These are phyloP conservation scores for Trichoderma guizhouense DNA, from an alignment of 2,329 filamentous ascomycete genomes.

Conservation along the genomic window DNA sequence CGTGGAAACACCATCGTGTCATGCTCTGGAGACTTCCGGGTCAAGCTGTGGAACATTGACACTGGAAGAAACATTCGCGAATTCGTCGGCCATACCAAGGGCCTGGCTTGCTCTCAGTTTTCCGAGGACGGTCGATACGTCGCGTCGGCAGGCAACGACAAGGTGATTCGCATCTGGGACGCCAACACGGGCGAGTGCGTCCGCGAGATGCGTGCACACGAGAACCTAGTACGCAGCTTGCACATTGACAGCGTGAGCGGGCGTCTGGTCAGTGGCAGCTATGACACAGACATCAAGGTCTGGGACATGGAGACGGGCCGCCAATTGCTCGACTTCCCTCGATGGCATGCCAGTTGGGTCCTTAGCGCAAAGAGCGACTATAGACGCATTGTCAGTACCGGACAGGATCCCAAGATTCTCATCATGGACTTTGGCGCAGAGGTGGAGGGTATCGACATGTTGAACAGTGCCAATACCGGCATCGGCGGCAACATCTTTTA, in stretches of 20 bases:
- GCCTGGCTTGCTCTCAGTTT: constrained; percentile 93
- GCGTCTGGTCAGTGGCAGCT: constrained; percentile 85
- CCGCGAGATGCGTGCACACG: constrained; percentile 76
- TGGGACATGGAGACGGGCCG: constrained; percentile 81
- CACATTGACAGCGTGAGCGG: constrained; percentile 86
- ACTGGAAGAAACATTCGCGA: constrained; percentile 86
- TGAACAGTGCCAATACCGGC: constrained; percentile 44
- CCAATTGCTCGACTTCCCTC: constrained; percentile 79
- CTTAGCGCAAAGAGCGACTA: constrained; percentile 95
- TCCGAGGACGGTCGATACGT: constrained; percentile 92
- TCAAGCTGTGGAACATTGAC: constrained; percentile 93
- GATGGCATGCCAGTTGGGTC: constrained; percentile 97
- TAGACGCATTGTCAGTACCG: constrained; percentile 87
- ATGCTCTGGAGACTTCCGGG: constrained; percentile 87
- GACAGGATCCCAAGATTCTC: constrained; percentile 87
- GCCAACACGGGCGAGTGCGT: constrained; percentile 84
- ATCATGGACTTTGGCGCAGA: constrained; percentile 85
- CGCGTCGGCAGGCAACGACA: constrained; percentile 91
- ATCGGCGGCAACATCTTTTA: constrained; percentile 24
- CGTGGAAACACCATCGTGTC: constrained; percentile 90
- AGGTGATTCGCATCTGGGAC: constrained; percentile 94
- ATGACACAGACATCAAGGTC: constrained; percentile 93
- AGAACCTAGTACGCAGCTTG: constrained; percentile 80
- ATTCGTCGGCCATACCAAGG: constrained; percentile 85
- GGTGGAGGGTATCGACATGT: constrained; percentile 54